Percentiles rank a stretch among this genome's conserved stretches.
These are phyloP conservation scores for Exophiala spinifera DNA, from an alignment of 2,329 filamentous ascomycete genomes.

Conservation along the genomic window DNA sequence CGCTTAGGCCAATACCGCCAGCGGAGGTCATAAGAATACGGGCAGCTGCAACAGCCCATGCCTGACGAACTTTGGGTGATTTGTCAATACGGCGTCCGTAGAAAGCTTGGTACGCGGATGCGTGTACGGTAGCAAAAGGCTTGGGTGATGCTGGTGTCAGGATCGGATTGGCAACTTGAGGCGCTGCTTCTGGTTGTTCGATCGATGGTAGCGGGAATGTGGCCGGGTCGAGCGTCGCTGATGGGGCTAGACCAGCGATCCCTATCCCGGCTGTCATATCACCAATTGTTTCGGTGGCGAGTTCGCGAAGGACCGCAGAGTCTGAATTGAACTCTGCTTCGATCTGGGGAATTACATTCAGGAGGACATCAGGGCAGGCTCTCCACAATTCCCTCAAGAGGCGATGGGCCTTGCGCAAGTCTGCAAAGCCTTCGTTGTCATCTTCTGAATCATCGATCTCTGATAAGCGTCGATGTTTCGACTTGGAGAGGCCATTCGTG, in stretches of 20 bases:
- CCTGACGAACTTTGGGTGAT: slow-evolving; percentile 72
- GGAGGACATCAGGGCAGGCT: slow-evolving; percentile 79
- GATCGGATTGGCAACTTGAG: slow-evolving; percentile 56
- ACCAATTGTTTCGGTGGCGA: slow-evolving; percentile 91
- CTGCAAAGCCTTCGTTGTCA: slow-evolving; percentile 78
- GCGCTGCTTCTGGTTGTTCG: slow-evolving; percentile 59
- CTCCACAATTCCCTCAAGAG: slow-evolving; percentile 92
- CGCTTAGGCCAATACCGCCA: slow-evolving; percentile 80
- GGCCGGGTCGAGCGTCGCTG: slow-evolving; percentile 70
- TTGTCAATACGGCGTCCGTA: slow-evolving; percentile 84
- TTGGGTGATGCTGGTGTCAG: slow-evolving; percentile 82
- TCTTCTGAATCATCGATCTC: slow-evolving; percentile 63
- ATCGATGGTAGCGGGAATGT: slow-evolving; percentile 69
- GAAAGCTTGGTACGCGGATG: slow-evolving; percentile 76
- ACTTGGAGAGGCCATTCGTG: slow-evolving; percentile 40
- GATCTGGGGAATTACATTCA: slow-evolving; percentile 89
- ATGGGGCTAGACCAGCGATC: slow-evolving; percentile 76
- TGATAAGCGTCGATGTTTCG: slow-evolving; percentile 45
- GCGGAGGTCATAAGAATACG: slow-evolving; percentile 88
- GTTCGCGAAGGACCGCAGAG: slow-evolving; percentile 76
- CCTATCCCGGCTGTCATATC: slow-evolving; percentile 94
- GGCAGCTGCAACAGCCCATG: slow-evolving; percentile 80
- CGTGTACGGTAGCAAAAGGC: slow-evolving; percentile 81
- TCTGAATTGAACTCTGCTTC: slow-evolving; percentile 90
- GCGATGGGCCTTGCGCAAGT: slow-evolving; percentile 83